phyloP scores from a whole-genome alignment of 164 flowering plant species.

The Liquidambar formosana region DNA sequence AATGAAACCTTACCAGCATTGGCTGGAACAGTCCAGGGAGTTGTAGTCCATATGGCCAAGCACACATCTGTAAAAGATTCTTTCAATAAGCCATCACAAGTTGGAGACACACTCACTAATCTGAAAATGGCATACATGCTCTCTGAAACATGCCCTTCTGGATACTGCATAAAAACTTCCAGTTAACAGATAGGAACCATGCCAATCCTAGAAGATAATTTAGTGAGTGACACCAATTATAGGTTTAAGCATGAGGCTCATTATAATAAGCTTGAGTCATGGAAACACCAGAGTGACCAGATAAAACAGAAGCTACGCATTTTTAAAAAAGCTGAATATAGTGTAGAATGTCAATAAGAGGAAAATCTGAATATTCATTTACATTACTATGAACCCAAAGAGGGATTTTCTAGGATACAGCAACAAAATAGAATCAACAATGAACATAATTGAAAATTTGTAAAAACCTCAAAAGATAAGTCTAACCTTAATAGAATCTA shows the following conservation, averaged over 20 bases:
- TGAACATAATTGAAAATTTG: too few species aligned
- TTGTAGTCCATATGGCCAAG: slow-evolving; percentile 97
- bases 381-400: neutral
- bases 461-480: too few species aligned
- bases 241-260: neutral
- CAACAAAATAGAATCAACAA: neutral
- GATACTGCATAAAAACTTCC: slow-evolving; percentile 62
- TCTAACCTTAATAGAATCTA: too few species aligned
- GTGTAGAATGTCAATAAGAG: neutral
- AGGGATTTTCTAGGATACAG: neutral
- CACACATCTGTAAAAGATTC: slow-evolving; percentile 77
- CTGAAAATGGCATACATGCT: slow-evolving; percentile 85
- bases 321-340: neutral
- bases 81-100: slow-evolving; percentile 44
- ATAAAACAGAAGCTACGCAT: neutral
- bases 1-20: slow-evolving; percentile 72
- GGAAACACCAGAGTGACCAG: neutral
- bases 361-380: neutral
- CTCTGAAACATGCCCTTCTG: slow-evolving; percentile 91
- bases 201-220: slow-evolving; percentile 1
- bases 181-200: neutral
- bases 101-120: slow-evolving; percentile 55
- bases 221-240: neutral
- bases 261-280: neutral
- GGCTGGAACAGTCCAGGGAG: slow-evolving; percentile 99